Evolutionary conservation across 305 asterid species (phyloP).

Genomic region (Fraxinus paxiana): DNA sequence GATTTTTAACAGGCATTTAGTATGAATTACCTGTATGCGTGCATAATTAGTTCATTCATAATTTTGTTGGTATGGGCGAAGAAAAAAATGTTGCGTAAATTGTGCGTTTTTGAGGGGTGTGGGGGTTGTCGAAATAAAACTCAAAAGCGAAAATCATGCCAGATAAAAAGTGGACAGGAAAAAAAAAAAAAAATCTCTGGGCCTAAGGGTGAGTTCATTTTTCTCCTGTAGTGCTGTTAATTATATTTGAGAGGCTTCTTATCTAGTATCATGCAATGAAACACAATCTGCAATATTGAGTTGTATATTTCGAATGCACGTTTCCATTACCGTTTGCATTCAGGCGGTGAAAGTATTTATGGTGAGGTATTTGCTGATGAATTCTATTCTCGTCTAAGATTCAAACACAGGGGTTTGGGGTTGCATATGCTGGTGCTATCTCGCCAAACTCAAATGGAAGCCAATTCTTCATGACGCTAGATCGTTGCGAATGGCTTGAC

Average conservation of each 20-base stretch:
- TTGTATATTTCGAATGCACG: conserved; percentile 5
- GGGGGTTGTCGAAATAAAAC: background rate
- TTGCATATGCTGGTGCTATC: conserved; percentile 83
- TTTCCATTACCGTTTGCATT: conserved; percentile 15
- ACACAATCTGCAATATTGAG: background rate
- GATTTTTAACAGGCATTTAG: background rate
- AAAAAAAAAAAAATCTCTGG: background rate
- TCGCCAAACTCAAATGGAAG: conserved; percentile 78
- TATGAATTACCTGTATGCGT: background rate
- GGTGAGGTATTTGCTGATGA: conserved; percentile 82
- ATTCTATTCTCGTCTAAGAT: conserved; percentile 85
- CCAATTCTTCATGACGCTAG: conserved; percentile 83
- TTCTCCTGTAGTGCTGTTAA: background rate
- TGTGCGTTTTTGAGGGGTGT: background rate
- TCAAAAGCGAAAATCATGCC: background rate
- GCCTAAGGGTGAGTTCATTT: background rate
- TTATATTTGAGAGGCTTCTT: background rate
- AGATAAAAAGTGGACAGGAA: background rate
- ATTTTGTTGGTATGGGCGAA: background rate
- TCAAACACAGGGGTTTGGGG: conserved; percentile 88
- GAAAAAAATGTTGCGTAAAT: background rate
- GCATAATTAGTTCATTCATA: background rate
- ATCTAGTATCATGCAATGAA: background rate
- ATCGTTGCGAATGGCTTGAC: conserved; percentile 80
- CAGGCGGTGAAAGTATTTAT: conserved; percentile 93